A percentile compares a stretch with the other conserved stretches of the same genome.
Conservation (phyloP, 2,329 filamentous ascomycete genomes). For the Byssoonygena ceratinophila region DNA sequence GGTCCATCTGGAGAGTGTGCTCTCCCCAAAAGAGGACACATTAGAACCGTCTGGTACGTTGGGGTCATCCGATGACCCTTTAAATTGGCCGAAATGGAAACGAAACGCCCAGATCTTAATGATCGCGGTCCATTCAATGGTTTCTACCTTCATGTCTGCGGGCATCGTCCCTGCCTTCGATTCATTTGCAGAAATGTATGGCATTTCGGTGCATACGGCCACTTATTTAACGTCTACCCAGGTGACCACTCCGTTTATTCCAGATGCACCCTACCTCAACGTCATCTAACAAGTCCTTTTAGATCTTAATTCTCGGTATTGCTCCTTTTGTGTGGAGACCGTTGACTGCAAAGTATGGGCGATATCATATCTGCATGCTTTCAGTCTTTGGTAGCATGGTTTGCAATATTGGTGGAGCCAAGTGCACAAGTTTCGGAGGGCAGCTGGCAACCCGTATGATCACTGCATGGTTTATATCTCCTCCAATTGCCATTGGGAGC, state of each 20-base stretch:
- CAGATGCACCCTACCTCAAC: conserved; percentile 26
- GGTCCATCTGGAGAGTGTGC: background rate
- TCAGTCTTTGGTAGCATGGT: background rate
- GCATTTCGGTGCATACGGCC: conserved; percentile 36
- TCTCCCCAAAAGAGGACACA: background rate
- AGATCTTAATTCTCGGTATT: conserved; percentile 38
- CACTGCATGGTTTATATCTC: conserved; percentile 47
- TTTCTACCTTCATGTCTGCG: conserved; percentile 47
- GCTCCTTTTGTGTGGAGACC: conserved; percentile 49
- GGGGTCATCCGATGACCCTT: background rate
- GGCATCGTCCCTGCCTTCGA: conserved; percentile 45
- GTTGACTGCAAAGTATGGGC: conserved; percentile 44
- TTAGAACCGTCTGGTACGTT: background rate
- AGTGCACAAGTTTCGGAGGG: conserved; percentile 40
- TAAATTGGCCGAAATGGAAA: conserved; percentile 1
- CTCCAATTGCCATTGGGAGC: conserved; percentile 46
- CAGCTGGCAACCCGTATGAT: conserved; percentile 42
- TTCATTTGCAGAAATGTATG: conserved; percentile 37
- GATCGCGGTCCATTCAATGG: conserved; percentile 42
- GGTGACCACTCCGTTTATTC: background rate
- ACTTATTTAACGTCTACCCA: conserved; percentile 46
- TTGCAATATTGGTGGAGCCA: conserved; percentile 37
- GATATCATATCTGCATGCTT: conserved; percentile 19
- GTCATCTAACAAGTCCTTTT: conserved; percentile 19
- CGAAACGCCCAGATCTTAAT: background rate